Evolutionary conservation across 1,139 yeast species (phyloP), one percentile per base, ranked within the genome.

Genomic region (Suhomyces terraborum): DNA sequence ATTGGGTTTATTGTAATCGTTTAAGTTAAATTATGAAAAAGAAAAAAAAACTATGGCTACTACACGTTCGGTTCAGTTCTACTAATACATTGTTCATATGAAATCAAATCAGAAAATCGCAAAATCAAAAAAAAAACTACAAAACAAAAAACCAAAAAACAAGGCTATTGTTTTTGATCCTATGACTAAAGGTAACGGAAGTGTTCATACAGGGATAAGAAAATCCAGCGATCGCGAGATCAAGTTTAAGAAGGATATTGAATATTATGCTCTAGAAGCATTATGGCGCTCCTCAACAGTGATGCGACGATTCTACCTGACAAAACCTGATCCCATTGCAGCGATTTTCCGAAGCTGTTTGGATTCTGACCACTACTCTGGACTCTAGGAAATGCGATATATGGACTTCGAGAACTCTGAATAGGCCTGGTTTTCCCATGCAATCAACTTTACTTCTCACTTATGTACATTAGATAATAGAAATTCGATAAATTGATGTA

Each of bases 101-200:
- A 25, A 21, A 21, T 34, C 12, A 36, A 30, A 31, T 32, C 35
- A 23, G 13, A 32, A 38, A 32, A 32, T 28, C 14, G 20, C 32
- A 38, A 38, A 38, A 38, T 28, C 16, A 29, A 45, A 45, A 46
- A 50, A 48, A 38, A 41, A 38, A 37, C 32, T 17, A 38, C 42
- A 13, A 40, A 32, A 39, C 27, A 43, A 47, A 45, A 36, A 32
- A 40, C 46, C 25, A 44, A 49, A 49, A 50, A 50, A 50, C 49
- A 51, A 45, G 46, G 54, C 54, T 38, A 44, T 42, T 47, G 48
- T 45, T 41, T 32, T 31, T 35, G 6, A 25, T 31, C 28, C 32
- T 8, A 6, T 8, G 27, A 16, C 5, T 12, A 16, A 10, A 24
- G 2, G 4, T 24, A 6, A 24, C 16, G 12, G 27, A 12, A 3